Evolutionary conservation across 2,329 filamentous ascomycete genomes (phyloP), one percentile per base, ranked within the genome.

Genomic region (Colletotrichum sublineola): DNA sequence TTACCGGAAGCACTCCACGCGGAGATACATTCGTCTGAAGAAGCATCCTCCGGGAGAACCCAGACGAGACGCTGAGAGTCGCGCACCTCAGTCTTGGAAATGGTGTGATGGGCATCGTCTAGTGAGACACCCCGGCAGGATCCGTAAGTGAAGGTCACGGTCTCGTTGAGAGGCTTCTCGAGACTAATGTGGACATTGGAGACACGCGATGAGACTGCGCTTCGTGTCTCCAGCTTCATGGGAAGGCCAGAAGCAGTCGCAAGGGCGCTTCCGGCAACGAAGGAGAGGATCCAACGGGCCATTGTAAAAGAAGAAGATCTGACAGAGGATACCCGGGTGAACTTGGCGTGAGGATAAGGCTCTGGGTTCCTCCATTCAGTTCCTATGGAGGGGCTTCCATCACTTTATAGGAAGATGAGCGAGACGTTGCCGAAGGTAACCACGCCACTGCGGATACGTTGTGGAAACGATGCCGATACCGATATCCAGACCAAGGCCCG

Each of bases 1-100:
- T 65, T 63, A 6, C 79, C 80, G 1, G 74, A 31, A 1, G 76
- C 71, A 50, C 76, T 75, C 82, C 82, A 85, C 5, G 83, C 84
- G 2, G 82, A 83, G 55, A 85, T 79, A 74, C 83, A 85, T 14
- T 81, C 82, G 14, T 78, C 79, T 1, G 73, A 70, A 4, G 71
- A 48, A n/a, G 74, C 72, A 46, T 77, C 75, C 24, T 74, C 65
- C 1, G 77, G 77, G 31, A 76, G 73, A 8, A 78, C 68, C 76
- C 76, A 78, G 52, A 77, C 76, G 15, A 78, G 74, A 38, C 77
- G 75, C 58, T 76, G 73, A 5, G 75, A 65, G 38, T 76, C 71
- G 56, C 67, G 66, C 15, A 64, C 65, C 50, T 75, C 74, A 29
- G 72, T 63, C 68, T 72, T 60, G 63, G 58, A 67, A 56, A 78